These are phyloP conservation scores for Naganishia randhawae DNA, from an alignment of 768 basidiomycete genomes.

Conservation along the genomic window DNA sequence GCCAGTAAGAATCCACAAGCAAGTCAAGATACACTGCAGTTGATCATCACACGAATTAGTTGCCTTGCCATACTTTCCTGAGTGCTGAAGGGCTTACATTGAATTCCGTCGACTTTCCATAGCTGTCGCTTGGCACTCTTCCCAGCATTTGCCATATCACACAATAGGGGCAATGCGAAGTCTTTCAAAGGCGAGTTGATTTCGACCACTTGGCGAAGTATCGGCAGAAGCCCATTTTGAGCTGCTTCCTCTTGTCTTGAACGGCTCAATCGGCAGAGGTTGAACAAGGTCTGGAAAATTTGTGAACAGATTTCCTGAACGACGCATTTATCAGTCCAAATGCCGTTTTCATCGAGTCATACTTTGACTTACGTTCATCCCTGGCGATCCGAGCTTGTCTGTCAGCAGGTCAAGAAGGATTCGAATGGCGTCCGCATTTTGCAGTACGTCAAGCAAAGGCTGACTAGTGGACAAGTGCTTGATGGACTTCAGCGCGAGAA, in stretches of 20 bases:
- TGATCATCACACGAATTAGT: neutral
- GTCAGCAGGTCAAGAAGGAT: slow-evolving; percentile 80
- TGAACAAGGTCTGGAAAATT: slow-evolving; percentile 94
- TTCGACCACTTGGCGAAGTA: slow-evolving; percentile 81
- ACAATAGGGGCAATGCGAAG: slow-evolving; percentile 92
- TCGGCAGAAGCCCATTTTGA: slow-evolving; percentile 87
- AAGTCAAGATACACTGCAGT: slow-evolving; percentile 48
- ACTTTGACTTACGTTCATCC: slow-evolving; percentile 65
- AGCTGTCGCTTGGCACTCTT: slow-evolving; percentile 83
- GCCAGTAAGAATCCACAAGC: slow-evolving; percentile 50
- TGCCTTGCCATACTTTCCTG: neutral
- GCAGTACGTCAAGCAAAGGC: slow-evolving; percentile 81
- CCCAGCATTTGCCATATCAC: slow-evolving; percentile 90
- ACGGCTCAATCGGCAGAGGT: slow-evolving; percentile 91
- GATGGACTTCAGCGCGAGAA: slow-evolving; percentile 85
- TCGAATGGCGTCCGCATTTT: slow-evolving; percentile 92
- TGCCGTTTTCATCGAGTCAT: neutral
- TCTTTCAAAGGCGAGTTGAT: slow-evolving; percentile 89
- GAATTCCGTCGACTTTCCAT: slow-evolving; percentile 90
- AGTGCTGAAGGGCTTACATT: slow-evolving; percentile 38
- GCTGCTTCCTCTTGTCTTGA: slow-evolving; percentile 94
- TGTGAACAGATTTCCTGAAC: slow-evolving; percentile 77
- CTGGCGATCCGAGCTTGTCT: slow-evolving; percentile 70
- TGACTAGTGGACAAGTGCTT: slow-evolving; percentile 95
- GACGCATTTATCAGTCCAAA: neutral